Conservation (phyloP, 1,139 yeast genomes). For the Eremothecium gossypii region DNA sequence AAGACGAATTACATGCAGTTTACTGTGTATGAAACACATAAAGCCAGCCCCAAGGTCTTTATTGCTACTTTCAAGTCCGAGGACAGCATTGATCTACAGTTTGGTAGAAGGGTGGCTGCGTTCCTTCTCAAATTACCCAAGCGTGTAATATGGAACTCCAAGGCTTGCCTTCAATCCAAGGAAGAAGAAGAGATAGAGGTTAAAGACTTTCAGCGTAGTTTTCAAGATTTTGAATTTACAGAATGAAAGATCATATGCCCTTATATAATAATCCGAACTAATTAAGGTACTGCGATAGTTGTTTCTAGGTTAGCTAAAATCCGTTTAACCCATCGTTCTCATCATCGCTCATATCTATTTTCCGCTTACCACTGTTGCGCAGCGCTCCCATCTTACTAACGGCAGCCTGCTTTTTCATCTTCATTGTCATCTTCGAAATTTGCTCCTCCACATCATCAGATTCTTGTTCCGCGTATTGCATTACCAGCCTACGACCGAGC, state of each 20-base stretch:
- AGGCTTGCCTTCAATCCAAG: slow-evolving; percentile 46
- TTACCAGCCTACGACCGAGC: slow-evolving; percentile 89
- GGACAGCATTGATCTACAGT: slow-evolving; percentile 53
- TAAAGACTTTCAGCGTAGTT: slow-evolving; percentile 44
- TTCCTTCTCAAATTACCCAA: slow-evolving; percentile 48
- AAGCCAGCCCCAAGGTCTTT: slow-evolving; percentile 25
- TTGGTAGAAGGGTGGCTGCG: slow-evolving; percentile 70
- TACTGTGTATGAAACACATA: slow-evolving; percentile 30
- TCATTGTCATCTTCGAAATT: slow-evolving; percentile 79
- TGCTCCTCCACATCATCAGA: slow-evolving; percentile 81
- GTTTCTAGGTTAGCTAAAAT: not conserved
- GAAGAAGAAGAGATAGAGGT: slow-evolving; percentile 55
- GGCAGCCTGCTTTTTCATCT: slow-evolving; percentile 74
- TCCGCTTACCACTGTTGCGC: slow-evolving; percentile 66
- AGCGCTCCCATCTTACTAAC: slow-evolving; percentile 62
- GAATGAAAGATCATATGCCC: not conserved
- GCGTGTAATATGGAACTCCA: slow-evolving; percentile 60
- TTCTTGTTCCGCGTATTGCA: slow-evolving; percentile 85
- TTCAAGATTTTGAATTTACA: slow-evolving; percentile 38
- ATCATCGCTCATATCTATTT: slow-evolving; percentile 48
- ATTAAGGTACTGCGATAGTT: too few species aligned
- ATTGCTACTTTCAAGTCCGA: slow-evolving; percentile 25
- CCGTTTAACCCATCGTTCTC: slow-evolving; percentile 23
- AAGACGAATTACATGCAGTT: slow-evolving; percentile 34
- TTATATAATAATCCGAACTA: not conserved